Base-by-base conservation (phyloP, 163 green algal genomes). In the Scenedesmus sp. region DNA sequence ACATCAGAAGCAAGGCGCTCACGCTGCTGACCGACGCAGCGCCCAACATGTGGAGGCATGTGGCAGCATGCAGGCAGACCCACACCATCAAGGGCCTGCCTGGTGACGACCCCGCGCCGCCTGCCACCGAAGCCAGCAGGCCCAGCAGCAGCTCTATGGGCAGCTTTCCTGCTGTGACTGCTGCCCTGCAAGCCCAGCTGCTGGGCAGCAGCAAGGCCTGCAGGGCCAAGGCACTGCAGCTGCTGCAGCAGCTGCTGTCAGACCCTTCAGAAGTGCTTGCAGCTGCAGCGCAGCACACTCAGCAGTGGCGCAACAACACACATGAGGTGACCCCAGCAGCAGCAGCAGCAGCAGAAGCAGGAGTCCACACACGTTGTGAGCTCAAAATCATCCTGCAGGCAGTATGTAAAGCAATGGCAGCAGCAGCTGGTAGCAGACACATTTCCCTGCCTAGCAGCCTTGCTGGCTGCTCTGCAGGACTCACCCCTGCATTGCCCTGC, bases 1-100 rank as follows among this genome's bases (percentile, higher is more conserved):
- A 56, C 43, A 82, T 92, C 16, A 44, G 81, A 5, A 78, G 61
- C 81, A 92, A 92, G 68, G 88, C 88, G 10, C 44, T 92, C 42
- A 46, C 22, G 26, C 82, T 85, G 68, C 37, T 92, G 88, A 20
- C 26, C 9, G 61, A 42, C 2, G 49, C 49, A 49, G 81, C 72
- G 43, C 81, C 80, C 10, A 43, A n/a, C 44, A 20, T 92, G 40
- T 86, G 76, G 76, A 78, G 51, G 46, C 51, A 87, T 37, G 20
- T 22, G 65, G 65, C 24, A 26, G 9, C 9, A 76, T 76, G 65
- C 7, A 20, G 30, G 24, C 30, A 40, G 26, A 35, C 16, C 65
- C 10, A 12, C 65, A 35, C 16, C 65, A 35, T 7, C 30, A 35
- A 26, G 10, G 43, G 70, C 73, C 86, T 73, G 61, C 40, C 43